phyloP scores from a whole-genome alignment of 495 filamentous ascomycete species.

The Penicillium daleae region DNA sequence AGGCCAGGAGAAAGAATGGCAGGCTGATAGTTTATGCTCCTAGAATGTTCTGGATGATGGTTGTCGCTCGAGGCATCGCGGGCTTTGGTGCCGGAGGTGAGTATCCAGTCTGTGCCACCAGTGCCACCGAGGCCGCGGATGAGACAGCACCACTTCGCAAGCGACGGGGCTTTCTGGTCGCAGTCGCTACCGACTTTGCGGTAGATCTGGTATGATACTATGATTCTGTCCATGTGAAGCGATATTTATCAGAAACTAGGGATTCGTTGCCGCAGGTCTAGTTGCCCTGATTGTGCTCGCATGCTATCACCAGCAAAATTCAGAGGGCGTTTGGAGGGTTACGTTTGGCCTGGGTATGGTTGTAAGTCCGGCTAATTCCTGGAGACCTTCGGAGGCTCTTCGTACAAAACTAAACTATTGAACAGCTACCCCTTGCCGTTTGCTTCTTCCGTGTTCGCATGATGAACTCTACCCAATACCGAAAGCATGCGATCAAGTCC shows the following conservation, averaged over 20 bases:
- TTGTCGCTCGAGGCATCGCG: conserved; percentile 54
- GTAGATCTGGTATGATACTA: conserved; percentile 30
- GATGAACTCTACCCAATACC: conserved; percentile 42
- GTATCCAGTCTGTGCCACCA: conserved; percentile 50
- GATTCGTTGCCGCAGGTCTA: conserved; percentile 36
- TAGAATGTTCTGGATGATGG: conserved; percentile 60
- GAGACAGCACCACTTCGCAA: conserved; percentile 35
- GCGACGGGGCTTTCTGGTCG: conserved; percentile 37
- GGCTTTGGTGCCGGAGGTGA: conserved; percentile 57
- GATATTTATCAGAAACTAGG: conserved; percentile 13
- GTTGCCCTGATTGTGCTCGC: conserved; percentile 39
- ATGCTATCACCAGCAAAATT: conserved; percentile 28
- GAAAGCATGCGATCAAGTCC: conserved; percentile 41
- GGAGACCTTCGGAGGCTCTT: not conserved
- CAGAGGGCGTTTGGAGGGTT: conserved; percentile 41
- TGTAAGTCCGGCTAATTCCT: conserved; percentile 22
- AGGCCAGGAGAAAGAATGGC: not conserved
- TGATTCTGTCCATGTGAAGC: too few relatives aligned
- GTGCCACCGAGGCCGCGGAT: conserved; percentile 52
- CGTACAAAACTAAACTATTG: not conserved
- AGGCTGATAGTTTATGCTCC: not conserved
- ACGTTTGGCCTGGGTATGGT: conserved; percentile 40
- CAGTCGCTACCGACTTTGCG: conserved; percentile 37
- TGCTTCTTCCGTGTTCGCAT: conserved; percentile 46
- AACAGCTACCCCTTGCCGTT: conserved; percentile 36